These are phyloP conservation scores for Verticillium alfalfae DNA, from an alignment of 2,329 filamentous ascomycete species.

Conservation along the genomic window DNA sequence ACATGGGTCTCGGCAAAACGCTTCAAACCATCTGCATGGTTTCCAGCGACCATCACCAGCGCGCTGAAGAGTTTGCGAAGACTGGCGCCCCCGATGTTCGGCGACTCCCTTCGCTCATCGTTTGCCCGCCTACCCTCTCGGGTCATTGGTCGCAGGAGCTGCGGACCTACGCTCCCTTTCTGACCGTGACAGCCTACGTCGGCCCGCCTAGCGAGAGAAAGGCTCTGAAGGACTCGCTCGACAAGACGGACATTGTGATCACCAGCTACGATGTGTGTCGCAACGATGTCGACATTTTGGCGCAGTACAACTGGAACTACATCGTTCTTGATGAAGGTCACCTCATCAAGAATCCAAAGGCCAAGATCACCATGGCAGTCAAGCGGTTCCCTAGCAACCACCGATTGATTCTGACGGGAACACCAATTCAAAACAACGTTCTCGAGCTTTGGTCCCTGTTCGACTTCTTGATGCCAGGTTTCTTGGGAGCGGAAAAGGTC, in stretches of 20 bases:
- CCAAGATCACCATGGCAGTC: constrained; percentile 90
- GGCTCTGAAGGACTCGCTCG: constrained; percentile 62
- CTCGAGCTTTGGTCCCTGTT: constrained; percentile 96
- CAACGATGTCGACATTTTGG: constrained; percentile 84
- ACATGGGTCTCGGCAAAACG: constrained; percentile 98
- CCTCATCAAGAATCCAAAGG: constrained; percentile 97
- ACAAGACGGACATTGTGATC: constrained; percentile 83
- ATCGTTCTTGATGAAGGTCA: constrained; percentile 96
- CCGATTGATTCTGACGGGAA: constrained; percentile 90
- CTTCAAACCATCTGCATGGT: constrained; percentile 97
- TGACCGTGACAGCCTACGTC: constrained; percentile 84
- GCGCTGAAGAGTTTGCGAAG: constrained; percentile 83
- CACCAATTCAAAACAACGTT: constrained; percentile 97
- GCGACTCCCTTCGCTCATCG: constrained; percentile 82
- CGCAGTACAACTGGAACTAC: constrained; percentile 90
- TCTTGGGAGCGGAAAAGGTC: constrained; percentile 90
- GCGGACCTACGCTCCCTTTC: constrained; percentile 89
- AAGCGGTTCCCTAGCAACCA: constrained; percentile 90
- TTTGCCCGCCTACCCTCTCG: constrained; percentile 92
- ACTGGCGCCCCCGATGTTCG: constrained; percentile 74
- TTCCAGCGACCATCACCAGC: constrained; percentile 91
- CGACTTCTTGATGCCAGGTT: constrained; percentile 98
- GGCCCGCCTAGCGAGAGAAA: constrained; percentile 79
- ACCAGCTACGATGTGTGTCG: constrained; percentile 98
- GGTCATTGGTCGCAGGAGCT: constrained; percentile 99